A percentile compares a stretch with the other conserved stretches of the same genome.
These are phyloP conservation scores for Ascochyta clinopodiicola DNA, from an alignment of 2,329 filamentous ascomycete species.

Conservation along the genomic window DNA sequence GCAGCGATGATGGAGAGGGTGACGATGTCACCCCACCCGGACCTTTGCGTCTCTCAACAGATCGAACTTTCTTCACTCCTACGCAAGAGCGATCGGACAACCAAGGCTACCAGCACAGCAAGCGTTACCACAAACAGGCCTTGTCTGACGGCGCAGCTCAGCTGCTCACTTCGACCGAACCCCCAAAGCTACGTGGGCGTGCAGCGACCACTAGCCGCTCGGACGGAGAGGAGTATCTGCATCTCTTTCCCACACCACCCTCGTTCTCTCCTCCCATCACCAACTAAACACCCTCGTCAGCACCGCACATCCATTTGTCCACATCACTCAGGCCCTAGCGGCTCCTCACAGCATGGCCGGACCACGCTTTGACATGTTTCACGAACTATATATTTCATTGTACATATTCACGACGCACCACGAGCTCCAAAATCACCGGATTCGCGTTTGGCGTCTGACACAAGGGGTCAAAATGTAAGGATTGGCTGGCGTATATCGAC, in stretches of 20 bases:
- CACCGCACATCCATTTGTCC: background rate
- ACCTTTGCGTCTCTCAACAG: conserved; percentile 32
- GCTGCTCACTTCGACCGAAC: conserved; percentile 25
- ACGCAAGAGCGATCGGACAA: conserved; percentile 29
- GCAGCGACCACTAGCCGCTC: conserved; percentile 38
- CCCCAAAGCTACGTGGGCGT: conserved; percentile 28
- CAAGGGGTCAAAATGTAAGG: background rate
- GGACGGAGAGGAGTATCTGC: conserved; percentile 32
- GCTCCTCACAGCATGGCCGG: conserved; percentile 2
- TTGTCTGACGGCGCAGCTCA: conserved; percentile 45
- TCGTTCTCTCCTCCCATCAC: conserved; percentile 19
- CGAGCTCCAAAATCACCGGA: background rate
- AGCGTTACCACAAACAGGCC: conserved; percentile 44
- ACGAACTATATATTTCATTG: conserved; percentile 8
- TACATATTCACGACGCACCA: conserved; percentile 18
- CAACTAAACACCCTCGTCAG: conserved; percentile 1
- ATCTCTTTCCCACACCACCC: conserved; percentile 45
- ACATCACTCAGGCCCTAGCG: background rate
- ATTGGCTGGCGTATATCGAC: background rate
- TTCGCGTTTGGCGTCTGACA: background rate
- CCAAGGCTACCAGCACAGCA: conserved; percentile 30
- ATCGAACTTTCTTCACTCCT: conserved; percentile 41
- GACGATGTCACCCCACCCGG: conserved; percentile 41
- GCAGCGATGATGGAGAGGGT: conserved; percentile 39
- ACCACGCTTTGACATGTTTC: background rate